A percentile compares a stretch with the other conserved stretches of the same genome.
These are phyloP conservation scores for Claviceps humidiphila DNA, from an alignment of 2,329 filamentous ascomycete species.

Conservation along the genomic window DNA sequence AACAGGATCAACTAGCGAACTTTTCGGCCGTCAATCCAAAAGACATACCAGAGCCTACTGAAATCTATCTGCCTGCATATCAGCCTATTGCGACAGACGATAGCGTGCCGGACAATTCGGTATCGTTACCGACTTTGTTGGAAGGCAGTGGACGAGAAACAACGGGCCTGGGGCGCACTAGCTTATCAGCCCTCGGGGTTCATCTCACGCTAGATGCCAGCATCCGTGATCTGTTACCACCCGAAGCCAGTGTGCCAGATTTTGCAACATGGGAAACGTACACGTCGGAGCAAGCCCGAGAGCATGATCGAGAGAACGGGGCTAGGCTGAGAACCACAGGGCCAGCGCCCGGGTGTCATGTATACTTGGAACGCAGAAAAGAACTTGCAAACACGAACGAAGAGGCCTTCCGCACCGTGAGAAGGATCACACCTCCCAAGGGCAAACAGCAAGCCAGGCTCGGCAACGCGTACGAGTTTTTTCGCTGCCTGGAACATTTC, in stretches of 20 bases:
- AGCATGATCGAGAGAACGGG: conserved; percentile 34
- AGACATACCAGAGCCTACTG: conserved; percentile 43
- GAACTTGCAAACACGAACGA: conserved; percentile 45
- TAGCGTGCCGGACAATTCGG: conserved; percentile 19
- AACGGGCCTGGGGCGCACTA: conserved; percentile 22
- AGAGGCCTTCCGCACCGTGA: conserved; percentile 46
- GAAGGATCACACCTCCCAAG: conserved; percentile 39
- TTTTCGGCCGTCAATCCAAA: conserved; percentile 27
- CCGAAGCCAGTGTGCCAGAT: conserved; percentile 38
- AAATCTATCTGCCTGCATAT: conserved; percentile 36
- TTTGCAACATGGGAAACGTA: conserved; percentile 38
- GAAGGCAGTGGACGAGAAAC: conserved; percentile 39
- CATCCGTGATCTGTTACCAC: conserved; percentile 38
- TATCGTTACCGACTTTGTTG: conserved; percentile 32
- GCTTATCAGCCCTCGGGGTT: conserved; percentile 45
- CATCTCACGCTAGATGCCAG: conserved; percentile 38
- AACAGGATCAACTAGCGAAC: conserved; percentile 14
- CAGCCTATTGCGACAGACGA: conserved; percentile 24
- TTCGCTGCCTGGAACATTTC: conserved; percentile 46
- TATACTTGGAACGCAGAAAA: conserved; percentile 43
- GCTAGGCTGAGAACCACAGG: conserved; percentile 38
- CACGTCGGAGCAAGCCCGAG: conserved; percentile 33
- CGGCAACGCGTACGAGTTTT: conserved; percentile 54
- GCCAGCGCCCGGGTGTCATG: conserved; percentile 41
- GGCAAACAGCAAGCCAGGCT: conserved; percentile 41